Percentiles rank a stretch among this genome's conserved stretches.
Evolutionary conservation across 1,139 yeast species (phyloP).

Genomic region (Hemisphaericaspora subhashii): DNA sequence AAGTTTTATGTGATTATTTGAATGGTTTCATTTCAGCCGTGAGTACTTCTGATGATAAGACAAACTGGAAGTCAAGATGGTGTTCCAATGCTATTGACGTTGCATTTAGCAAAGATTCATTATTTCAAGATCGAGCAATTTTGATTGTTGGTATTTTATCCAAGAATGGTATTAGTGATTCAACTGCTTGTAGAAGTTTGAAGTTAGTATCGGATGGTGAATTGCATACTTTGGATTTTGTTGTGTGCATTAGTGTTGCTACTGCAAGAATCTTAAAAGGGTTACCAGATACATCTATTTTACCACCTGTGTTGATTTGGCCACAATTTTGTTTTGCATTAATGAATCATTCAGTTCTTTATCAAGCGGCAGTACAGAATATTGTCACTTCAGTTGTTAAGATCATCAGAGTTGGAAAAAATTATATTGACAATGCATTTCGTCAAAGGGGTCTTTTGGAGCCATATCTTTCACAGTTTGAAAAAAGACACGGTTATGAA

Average conservation of each 20-base stretch:
- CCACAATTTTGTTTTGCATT: slow-evolving; percentile 44
- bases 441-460: slow-evolving; percentile 40
- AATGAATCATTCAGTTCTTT: slow-evolving; percentile 36
- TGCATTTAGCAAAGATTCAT: slow-evolving; percentile 59
- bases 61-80: slow-evolving; percentile 72
- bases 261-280: slow-evolving; percentile 67
- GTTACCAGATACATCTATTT: slow-evolving; percentile 50
- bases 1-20: slow-evolving; percentile 63
- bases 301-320: slow-evolving; percentile 69
- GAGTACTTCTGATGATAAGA: slow-evolving; percentile 55
- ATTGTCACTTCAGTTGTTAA: slow-evolving; percentile 30
- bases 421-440: slow-evolving; percentile 34
- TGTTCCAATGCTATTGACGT: slow-evolving; percentile 64
- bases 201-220: slow-evolving; percentile 25
- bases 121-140: slow-evolving; percentile 71
- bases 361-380: slow-evolving; percentile 56
- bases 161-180: slow-evolving; percentile 61
- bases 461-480: slow-evolving; percentile 46
- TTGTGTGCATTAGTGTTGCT: slow-evolving; percentile 45
- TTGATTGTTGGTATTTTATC: slow-evolving; percentile 72
- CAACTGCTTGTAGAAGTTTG: slow-evolving; percentile 51
- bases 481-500: slow-evolving; percentile 40
- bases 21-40: slow-evolving; percentile 48
- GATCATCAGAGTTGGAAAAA: slow-evolving; percentile 23
- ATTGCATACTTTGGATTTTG: slow-evolving; percentile 30